Percentiles rank a stretch among this genome's conserved stretches.
Conservation (phyloP, 495 filamentous ascomycete species). For the Patellaria atrata region DNA sequence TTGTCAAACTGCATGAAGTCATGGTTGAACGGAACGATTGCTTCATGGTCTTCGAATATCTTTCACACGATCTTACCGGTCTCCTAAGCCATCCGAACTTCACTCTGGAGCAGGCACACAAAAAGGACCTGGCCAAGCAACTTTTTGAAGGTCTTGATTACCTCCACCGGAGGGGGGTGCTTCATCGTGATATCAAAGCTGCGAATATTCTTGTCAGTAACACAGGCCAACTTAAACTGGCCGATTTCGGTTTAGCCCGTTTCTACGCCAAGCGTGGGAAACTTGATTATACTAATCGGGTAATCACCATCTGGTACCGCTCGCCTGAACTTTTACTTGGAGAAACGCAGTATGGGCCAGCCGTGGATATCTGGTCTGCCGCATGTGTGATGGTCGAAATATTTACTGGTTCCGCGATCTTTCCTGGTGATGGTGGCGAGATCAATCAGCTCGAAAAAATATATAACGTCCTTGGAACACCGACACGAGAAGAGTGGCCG, state of each 20-base stretch:
- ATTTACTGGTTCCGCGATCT: constrained; percentile 88
- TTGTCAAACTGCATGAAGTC: constrained; percentile 80
- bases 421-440: constrained; percentile 87
- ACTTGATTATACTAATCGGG: constrained; percentile 96
- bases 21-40: constrained; percentile 99
- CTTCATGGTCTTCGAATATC: constrained; percentile 99
- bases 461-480: constrained; percentile 83
- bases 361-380: constrained; percentile 95
- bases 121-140: constrained; percentile 87
- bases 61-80: constrained; percentile 83
- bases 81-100: constrained; percentile 90
- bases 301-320: constrained; percentile 97
- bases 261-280: constrained; percentile 89
- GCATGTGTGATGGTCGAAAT: constrained; percentile 96
- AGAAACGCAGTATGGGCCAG: constrained; percentile 86
- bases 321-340: constrained; percentile 88
- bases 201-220: constrained; percentile 84
- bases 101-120: constrained; percentile 69
- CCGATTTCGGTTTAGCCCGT: constrained; percentile 93
- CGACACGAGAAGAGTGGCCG: constrained; percentile 72
- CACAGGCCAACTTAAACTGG: constrained; percentile 75
- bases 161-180: constrained; percentile 80
- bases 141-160: constrained; percentile 91
- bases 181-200: constrained; percentile 67
- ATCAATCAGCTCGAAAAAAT: constrained; percentile 95